Evolutionary conservation across 192 early-diverging fungal species (phyloP).

Genomic region (Podila horticola): DNA sequence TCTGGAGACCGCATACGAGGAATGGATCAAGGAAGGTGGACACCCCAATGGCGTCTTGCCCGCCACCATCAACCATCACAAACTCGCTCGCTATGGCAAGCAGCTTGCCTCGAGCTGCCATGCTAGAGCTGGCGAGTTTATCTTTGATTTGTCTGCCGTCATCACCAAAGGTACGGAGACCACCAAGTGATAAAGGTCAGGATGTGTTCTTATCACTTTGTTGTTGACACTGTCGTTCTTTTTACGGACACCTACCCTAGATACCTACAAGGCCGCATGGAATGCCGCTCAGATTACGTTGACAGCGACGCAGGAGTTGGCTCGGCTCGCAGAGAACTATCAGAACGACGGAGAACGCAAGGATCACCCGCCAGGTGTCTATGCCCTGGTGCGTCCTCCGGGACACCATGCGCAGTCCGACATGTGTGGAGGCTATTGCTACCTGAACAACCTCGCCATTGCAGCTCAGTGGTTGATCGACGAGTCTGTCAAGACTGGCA

Average conservation of each 20-base stretch:
- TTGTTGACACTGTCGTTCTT: not conserved
- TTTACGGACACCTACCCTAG: constrained; percentile 19
- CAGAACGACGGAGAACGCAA: constrained; percentile 4
- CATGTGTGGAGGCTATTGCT: constrained; percentile 67
- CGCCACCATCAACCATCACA: constrained; percentile 57
- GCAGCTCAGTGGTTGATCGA: constrained; percentile 58
- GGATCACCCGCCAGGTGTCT: constrained; percentile 55
- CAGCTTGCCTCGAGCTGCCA: constrained; percentile 16
- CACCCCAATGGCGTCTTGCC: constrained; percentile 66
- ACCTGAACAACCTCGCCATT: constrained; percentile 64
- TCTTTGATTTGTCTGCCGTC: constrained; percentile 62
- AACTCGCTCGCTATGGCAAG: constrained; percentile 22
- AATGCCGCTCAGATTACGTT: constrained; percentile 73
- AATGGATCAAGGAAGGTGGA: constrained; percentile 62
- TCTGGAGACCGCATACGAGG: constrained; percentile 66
- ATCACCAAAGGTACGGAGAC: constrained; percentile 56
- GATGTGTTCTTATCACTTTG: not conserved
- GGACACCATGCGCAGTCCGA: constrained; percentile 66
- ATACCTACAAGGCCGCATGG: constrained; percentile 72
- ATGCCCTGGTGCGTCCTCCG: constrained; percentile 65
- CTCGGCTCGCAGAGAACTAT: constrained; percentile 45
- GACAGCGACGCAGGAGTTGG: constrained; percentile 64
- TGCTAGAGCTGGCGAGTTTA: constrained; percentile 59
- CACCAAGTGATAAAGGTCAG: no score
- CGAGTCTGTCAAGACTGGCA: constrained; percentile 37